phyloP scores from a whole-genome alignment of 139 green algal genomes.

The Chlamydomonas incerta region DNA sequence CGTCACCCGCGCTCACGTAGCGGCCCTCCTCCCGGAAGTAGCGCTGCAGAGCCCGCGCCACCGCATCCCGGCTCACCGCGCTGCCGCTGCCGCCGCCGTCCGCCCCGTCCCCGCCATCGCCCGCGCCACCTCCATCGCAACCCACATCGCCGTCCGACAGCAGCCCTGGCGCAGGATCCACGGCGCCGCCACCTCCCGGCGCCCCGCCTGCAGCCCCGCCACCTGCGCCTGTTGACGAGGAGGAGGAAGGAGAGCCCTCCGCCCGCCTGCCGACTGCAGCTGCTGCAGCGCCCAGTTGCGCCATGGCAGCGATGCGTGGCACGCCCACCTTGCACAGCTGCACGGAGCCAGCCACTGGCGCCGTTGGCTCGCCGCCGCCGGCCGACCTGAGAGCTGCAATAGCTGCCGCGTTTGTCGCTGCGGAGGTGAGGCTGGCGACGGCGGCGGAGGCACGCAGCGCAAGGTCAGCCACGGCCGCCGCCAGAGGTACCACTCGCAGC shows the following conservation, averaged over 20 bases:
- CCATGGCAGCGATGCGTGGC: not conserved
- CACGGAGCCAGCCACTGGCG: conserved; percentile 5
- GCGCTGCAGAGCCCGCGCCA: conserved; percentile 7
- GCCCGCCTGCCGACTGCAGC: too few species aligned
- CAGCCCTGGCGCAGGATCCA: not conserved
- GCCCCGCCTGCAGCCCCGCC: too few species aligned
- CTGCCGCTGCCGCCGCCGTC: not conserved
- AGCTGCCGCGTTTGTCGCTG: too few species aligned
- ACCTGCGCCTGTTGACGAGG: too few species aligned
- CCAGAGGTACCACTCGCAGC: not conserved
- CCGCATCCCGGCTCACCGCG: not conserved
- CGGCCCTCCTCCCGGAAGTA: conserved; percentile 10
- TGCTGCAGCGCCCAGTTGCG: not conserved
- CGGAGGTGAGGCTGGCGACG: not conserved
- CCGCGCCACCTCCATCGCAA: not conserved
- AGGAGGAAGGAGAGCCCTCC: too few species aligned
- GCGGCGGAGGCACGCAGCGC: not conserved
- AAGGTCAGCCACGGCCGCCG: not conserved
- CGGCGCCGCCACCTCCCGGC: too few species aligned
- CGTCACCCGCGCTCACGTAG: conserved; percentile 13
- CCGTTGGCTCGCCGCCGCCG: too few species aligned
- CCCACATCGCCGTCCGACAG: not conserved
- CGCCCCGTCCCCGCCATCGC: not conserved
- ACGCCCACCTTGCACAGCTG: conserved; percentile 33
- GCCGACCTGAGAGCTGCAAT: too few species aligned